Percentiles rank a stretch among this genome's conserved stretches.
These are phyloP conservation scores for Puccinellia tenuiflora DNA, from an alignment of 176 grass and related monocot genomes.

Conservation along the genomic window DNA sequence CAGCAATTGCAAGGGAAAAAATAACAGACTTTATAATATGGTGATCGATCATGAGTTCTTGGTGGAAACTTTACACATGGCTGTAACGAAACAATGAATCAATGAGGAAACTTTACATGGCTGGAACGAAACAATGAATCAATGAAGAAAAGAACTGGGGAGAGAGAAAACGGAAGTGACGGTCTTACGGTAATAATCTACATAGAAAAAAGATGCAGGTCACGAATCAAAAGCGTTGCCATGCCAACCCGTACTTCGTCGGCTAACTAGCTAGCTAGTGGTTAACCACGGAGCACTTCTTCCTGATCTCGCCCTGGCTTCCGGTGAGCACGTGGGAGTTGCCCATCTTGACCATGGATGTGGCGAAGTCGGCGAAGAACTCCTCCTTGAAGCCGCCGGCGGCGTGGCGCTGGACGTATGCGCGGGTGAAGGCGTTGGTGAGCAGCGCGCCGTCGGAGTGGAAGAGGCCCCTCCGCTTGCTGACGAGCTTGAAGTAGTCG, in stretches of 20 bases:
- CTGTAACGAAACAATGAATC: constrained; percentile 36
- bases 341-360: constrained; percentile 74
- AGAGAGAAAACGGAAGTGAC: not conserved
- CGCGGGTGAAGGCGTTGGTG: constrained; percentile 39
- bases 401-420: constrained; percentile 66
- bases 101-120: constrained; percentile 13
- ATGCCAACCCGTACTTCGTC: not conserved
- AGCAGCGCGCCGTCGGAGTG: constrained; percentile 79
- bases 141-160: not conserved
- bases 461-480: constrained; percentile 65
- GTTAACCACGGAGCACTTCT: constrained; percentile 53
- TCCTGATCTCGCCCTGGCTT: constrained; percentile 57
- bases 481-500: constrained; percentile 47
- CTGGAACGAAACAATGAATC: constrained; percentile 35
- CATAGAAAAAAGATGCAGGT: not conserved
- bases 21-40: not conserved
- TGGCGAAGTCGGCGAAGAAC: constrained; percentile 65
- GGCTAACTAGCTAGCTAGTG: not conserved
- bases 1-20: not conserved
- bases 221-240: not conserved
- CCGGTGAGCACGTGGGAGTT: constrained; percentile 48
- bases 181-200: not conserved
- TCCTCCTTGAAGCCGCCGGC: constrained; percentile 14
- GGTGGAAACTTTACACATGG: constrained; percentile 8
- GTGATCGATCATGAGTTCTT: not conserved